Percentiles rank a stretch among this genome's conserved stretches.
phyloP scores from a whole-genome alignment of 148 eudicot species.

The Bassia scoparia region DNA sequence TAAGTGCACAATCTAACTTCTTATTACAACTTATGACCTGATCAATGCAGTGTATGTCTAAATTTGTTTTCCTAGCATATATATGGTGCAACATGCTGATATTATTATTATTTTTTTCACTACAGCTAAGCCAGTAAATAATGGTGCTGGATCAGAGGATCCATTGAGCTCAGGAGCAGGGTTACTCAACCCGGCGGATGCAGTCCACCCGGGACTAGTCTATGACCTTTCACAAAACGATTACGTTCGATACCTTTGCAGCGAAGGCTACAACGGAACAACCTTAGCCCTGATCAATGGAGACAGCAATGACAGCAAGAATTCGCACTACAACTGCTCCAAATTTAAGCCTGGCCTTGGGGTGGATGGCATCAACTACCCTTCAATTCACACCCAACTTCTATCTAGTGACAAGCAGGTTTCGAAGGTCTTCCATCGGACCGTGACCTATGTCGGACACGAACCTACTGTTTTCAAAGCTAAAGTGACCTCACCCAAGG shows the following conservation, averaged over 20 bases:
- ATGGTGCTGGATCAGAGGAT: slow-evolving; percentile 37
- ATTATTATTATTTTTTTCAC: not conserved
- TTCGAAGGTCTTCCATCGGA: slow-evolving; percentile 43
- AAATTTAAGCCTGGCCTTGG: slow-evolving; percentile 36
- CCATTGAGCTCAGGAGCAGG: slow-evolving; percentile 62
- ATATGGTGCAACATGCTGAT: not conserved
- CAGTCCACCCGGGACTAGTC: slow-evolving; percentile 64
- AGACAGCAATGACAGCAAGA: slow-evolving; percentile 8
- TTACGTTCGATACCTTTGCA: slow-evolving; percentile 62
- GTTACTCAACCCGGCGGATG: slow-evolving; percentile 50
- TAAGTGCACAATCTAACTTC: too few relatives aligned
- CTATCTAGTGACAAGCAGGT: not conserved
- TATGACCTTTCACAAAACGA: slow-evolving; percentile 46
- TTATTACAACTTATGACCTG: too few relatives aligned
- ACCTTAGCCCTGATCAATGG: slow-evolving; percentile 30
- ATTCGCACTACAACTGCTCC: slow-evolving; percentile 43
- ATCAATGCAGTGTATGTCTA: too few relatives aligned
- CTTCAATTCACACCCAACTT: slow-evolving; percentile 59
- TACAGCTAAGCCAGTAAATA: slow-evolving; percentile 56
- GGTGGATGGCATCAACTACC: slow-evolving; percentile 74
- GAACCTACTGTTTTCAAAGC: slow-evolving; percentile 41
- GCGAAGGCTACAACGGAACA: slow-evolving; percentile 55
- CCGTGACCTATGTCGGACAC: slow-evolving; percentile 59
- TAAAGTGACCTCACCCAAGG: slow-evolving; percentile 30
- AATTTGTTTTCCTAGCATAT: too few relatives aligned